Evolutionary conservation across 2,329 filamentous ascomycete species (phyloP).

Genomic region (Aplosporella prunicola): DNA sequence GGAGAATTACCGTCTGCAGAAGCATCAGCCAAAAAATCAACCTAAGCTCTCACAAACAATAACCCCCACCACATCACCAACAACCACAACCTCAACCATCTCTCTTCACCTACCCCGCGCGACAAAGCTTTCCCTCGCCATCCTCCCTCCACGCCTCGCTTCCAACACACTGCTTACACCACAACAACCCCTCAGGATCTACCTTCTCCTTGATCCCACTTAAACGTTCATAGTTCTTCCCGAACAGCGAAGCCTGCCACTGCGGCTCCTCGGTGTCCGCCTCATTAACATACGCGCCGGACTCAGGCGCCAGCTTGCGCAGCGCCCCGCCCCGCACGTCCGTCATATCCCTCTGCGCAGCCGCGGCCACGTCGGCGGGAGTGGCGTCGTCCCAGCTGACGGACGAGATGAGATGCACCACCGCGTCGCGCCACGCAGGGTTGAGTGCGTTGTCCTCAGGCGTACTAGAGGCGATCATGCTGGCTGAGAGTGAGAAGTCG

Average conservation of each 20-base stretch:
- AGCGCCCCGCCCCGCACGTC: not conserved
- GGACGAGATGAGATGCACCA: conserved; percentile 15
- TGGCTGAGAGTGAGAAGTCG: not conserved
- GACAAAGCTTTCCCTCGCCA: conserved; percentile 14
- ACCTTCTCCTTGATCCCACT: conserved; percentile 16
- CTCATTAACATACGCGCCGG: conserved; percentile 22
- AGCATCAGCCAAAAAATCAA: too few species aligned
- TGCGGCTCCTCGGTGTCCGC: conserved; percentile 19
- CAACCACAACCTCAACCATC: too few species aligned
- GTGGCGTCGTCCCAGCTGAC: conserved; percentile 15
- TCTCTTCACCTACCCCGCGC: too few species aligned
- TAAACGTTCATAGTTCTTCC: conserved; percentile 15
- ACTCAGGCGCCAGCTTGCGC: conserved; percentile 1
- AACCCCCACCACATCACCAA: too few species aligned
- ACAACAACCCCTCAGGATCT: conserved; percentile 18
- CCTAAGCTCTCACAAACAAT: too few species aligned
- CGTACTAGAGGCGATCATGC: not conserved
- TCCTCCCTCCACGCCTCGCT: conserved; percentile 18
- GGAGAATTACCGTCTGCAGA: too few species aligned
- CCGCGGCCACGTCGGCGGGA: not conserved
- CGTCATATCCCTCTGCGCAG: not conserved
- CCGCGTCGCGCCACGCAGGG: conserved; percentile 17
- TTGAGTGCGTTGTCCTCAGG: conserved; percentile 14
- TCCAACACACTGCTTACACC: conserved; percentile 16
- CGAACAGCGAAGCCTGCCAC: conserved; percentile 20